Evolutionary conservation across 2,329 filamentous ascomycete genomes (phyloP).

Genomic region (Neurospora sp.): DNA sequence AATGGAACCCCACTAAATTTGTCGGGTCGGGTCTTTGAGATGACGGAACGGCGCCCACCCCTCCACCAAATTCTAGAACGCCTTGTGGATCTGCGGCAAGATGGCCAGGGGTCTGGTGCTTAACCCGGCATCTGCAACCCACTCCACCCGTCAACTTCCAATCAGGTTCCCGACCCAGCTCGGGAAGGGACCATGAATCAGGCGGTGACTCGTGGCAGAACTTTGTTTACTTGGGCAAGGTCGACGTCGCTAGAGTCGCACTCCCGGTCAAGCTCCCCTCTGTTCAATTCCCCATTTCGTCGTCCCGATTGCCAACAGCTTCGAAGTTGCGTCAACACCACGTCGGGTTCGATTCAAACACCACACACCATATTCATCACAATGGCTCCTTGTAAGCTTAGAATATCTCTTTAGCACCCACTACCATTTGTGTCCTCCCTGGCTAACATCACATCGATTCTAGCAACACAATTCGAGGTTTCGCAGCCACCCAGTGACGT

Average conservation of each 20-base stretch:
- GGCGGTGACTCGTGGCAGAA: neutral
- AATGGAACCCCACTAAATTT: neutral
- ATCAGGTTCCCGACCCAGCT: neutral
- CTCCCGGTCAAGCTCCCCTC: neutral
- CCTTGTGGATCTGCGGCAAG: neutral
- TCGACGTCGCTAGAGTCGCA: neutral
- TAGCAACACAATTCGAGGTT: slow-evolving; percentile 72
- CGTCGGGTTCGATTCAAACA: neutral
- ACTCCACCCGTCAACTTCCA: neutral
- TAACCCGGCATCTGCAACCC: neutral
- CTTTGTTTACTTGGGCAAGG: neutral
- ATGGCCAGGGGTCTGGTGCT: neutral
- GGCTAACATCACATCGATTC: neutral
- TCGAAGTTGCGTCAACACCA: neutral
- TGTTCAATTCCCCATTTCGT: neutral
- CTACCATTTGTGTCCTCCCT: neutral
- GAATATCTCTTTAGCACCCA: neutral
- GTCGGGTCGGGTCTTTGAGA: neutral
- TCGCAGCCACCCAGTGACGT: slow-evolving; percentile 75
- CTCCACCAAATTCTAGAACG: neutral
- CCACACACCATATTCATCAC: neutral
- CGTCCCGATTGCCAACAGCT: neutral
- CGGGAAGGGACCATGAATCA: neutral
- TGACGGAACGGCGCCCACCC: neutral
- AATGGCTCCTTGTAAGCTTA: neutral